phyloP scores from a whole-genome alignment of 805 yeast genomes.

The Cyberlindnera euphorbiae region DNA sequence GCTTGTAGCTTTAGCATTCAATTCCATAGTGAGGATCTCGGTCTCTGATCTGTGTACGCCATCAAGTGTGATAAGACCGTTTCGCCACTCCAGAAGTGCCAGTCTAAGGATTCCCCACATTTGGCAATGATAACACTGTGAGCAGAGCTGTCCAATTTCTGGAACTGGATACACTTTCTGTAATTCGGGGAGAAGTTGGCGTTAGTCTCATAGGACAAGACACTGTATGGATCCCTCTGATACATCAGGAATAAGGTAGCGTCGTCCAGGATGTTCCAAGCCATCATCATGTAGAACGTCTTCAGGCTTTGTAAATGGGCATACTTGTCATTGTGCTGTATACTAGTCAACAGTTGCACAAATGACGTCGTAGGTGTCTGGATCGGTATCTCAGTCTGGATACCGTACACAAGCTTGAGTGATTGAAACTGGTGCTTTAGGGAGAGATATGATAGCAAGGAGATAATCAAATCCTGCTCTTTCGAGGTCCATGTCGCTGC shows the following conservation, averaged over 20 bases:
- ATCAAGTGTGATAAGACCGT: constrained; percentile 8
- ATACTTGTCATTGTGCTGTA: no score
- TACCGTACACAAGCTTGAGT: constrained; percentile 18
- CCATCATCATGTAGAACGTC: constrained; percentile 15
- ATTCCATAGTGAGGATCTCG: constrained; percentile 14
- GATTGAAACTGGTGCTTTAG: constrained; percentile 1
- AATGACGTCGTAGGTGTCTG: constrained; percentile 7
- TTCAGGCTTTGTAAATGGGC: neutral
- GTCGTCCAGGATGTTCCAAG: constrained; percentile 22
- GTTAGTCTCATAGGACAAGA: constrained; percentile 14
- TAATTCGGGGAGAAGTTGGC: constrained; percentile 15
- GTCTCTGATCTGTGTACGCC: constrained; percentile 1
- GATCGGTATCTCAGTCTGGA: constrained; percentile 17
- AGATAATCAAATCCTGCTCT: constrained; percentile 1
- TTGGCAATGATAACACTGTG: neutral
- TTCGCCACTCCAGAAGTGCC: constrained; percentile 21
- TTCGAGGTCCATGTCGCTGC: constrained; percentile 12
- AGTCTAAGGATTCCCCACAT: constrained; percentile 6
- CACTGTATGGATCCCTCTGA: constrained; percentile 6
- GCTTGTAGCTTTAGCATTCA: constrained; percentile 4
- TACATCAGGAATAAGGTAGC: constrained; percentile 2
- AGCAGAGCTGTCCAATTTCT: neutral
- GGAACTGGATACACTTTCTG: constrained; percentile 9
- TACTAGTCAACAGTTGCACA: neutral
- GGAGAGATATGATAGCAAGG: constrained; percentile 2